phyloP scores from a whole-genome alignment of 208 protist genomes.

The Novymonas esmeraldas region DNA sequence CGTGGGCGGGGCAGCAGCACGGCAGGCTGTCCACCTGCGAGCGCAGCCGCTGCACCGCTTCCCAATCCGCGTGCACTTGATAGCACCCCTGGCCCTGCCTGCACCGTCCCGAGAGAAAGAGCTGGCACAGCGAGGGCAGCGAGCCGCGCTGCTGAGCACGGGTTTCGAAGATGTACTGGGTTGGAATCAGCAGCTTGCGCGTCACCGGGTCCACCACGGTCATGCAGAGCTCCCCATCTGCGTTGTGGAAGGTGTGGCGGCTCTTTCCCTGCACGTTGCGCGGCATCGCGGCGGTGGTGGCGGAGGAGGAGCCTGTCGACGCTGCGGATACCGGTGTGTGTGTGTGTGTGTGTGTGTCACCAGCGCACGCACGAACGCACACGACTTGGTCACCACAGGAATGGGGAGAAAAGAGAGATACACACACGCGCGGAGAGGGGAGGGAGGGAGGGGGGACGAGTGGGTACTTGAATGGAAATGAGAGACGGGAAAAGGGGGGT shows the following conservation, averaged over 20 bases:
- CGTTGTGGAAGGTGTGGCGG: constrained; percentile 44
- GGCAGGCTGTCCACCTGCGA: constrained; percentile 55
- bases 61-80: constrained; percentile 76
- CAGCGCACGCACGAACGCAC: neutral
- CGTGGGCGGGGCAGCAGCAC: constrained; percentile 78
- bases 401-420: constrained; percentile 3
- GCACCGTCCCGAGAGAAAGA: constrained; percentile 72
- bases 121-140: constrained; percentile 76
- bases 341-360: neutral
- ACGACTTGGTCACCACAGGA: neutral
- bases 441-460: neutral
- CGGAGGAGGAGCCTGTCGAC: neutral
- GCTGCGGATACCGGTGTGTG: neutral
- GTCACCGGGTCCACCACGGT: constrained; percentile 79
- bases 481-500: neutral
- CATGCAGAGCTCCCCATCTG: constrained; percentile 44
- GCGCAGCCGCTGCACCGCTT: constrained; percentile 59
- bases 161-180: constrained; percentile 60
- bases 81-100: constrained; percentile 72
- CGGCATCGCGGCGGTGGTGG: constrained; percentile 9
- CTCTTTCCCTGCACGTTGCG: constrained; percentile 18
- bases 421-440: neutral
- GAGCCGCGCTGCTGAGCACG: constrained; percentile 56
- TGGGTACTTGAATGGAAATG: neutral
- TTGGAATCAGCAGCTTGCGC: constrained; percentile 71